Conservation (phyloP, 2,329 filamentous ascomycete species). For the Ascochyta pisi region DNA sequence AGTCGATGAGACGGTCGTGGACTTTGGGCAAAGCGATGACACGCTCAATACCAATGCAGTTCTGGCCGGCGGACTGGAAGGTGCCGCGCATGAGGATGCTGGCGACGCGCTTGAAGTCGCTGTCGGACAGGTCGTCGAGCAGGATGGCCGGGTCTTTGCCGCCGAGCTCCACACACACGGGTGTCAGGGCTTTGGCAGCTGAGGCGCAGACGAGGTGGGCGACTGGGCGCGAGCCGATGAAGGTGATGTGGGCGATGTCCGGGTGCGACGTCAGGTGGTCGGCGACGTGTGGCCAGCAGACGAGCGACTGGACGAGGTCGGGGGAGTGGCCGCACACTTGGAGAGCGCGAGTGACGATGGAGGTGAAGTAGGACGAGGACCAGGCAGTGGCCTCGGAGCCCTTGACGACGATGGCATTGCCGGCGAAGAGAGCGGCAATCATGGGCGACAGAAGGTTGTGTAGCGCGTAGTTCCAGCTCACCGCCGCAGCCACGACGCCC, state of each 20-base stretch:
- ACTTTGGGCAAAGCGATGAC: conserved; percentile 80
- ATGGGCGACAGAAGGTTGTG: conserved; percentile 93
- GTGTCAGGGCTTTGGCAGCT: conserved; percentile 84
- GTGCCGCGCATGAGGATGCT: conserved; percentile 89
- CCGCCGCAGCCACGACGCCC: conserved; percentile 88
- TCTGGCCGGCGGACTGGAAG: conserved; percentile 95
- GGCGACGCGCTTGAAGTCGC: conserved; percentile 71
- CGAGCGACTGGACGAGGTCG: conserved; percentile 80
- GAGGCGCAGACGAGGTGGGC: conserved; percentile 87
- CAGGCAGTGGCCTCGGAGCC: conserved; percentile 95
- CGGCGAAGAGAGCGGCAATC: conserved; percentile 88
- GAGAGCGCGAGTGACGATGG: conserved; percentile 79
- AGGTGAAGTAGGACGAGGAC: conserved; percentile 83
- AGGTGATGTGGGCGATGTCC: conserved; percentile 86
- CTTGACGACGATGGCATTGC: conserved; percentile 92
- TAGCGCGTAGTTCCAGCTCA: conserved; percentile 95
- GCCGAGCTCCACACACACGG: conserved; percentile 88
- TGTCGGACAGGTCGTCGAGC: conserved; percentile 76
- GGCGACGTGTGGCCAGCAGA: conserved; percentile 87
- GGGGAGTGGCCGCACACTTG: conserved; percentile 82
- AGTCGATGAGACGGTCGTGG: conserved; percentile 74
- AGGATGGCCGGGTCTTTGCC: conserved; percentile 94
- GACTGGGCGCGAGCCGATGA: conserved; percentile 89
- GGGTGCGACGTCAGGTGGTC: conserved; percentile 84
- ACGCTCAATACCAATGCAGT: conserved; percentile 96